A percentile compares a stretch with the other conserved stretches of the same genome.
Evolutionary conservation across 2,329 filamentous ascomycete species (phyloP).

Genomic region (Claviceps maximensis): DNA sequence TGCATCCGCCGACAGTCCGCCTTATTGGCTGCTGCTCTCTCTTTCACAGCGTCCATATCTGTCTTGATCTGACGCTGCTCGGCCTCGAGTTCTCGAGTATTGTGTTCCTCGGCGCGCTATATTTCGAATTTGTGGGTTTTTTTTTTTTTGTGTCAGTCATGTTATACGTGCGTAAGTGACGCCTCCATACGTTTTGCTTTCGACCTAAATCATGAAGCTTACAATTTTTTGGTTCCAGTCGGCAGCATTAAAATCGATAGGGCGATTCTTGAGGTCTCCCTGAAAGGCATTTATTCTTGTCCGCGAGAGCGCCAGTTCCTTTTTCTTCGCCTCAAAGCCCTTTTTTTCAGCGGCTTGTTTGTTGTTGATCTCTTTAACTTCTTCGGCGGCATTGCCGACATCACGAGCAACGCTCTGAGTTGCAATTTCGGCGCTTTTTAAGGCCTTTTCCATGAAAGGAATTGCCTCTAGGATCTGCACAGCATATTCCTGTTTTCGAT

Average conservation of each 20-base stretch:
- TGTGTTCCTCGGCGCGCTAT: conserved; percentile 49
- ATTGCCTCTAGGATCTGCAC: conserved; percentile 42
- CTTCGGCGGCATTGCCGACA: conserved; percentile 21
- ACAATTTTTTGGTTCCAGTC: conserved; percentile 64
- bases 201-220: conserved; percentile 25
- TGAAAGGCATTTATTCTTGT: conserved; percentile 50
- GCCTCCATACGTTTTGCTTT: not conserved
- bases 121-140: conserved; percentile 2
- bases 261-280: conserved; percentile 46
- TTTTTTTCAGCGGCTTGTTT: conserved; percentile 38
- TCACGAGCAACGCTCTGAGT: conserved; percentile 31
- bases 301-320: conserved; percentile 35
- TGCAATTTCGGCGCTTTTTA: conserved; percentile 40
- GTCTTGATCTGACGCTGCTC: conserved; percentile 23
- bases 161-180: too few species aligned
- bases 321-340: conserved; percentile 34
- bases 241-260: conserved; percentile 53
- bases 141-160: conserved; percentile 15
- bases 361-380: conserved; percentile 28
- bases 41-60: conserved; percentile 29
- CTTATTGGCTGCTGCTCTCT: conserved; percentile 28
- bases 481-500: conserved; percentile 56
- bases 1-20: conserved; percentile 26
- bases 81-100: conserved; percentile 35
- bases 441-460: conserved; percentile 35